Base-by-base conservation (phyloP, 345 rosid species). In the Aegle marmelos region DNA sequence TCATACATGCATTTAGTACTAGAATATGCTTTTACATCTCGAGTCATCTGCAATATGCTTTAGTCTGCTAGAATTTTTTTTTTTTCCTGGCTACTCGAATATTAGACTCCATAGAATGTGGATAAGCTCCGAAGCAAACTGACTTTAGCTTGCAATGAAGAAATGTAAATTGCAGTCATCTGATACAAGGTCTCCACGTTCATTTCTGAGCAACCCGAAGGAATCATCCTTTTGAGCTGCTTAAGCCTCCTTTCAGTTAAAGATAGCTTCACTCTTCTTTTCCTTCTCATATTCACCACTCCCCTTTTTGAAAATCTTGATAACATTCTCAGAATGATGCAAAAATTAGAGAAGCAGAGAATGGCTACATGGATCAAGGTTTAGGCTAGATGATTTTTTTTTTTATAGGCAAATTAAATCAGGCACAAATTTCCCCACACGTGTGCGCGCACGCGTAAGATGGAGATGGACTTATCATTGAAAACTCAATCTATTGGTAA, bases 41-140 rank as follows among this genome's bases (percentile, higher is more conserved):
- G 13, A 45, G 13, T 45, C 16, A 45, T 45, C 50, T 45, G 50
- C 50, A 13, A 13, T 45, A 45, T 45, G 2, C 16, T 45, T 45
- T 11, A 3, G 5, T 45, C 50, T 45, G 50, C 17, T 45, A 4
- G 16, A 0, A 2, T 3, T 10, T 45, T 45, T 13, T 45, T 39
- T 9, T 41, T 45, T 45, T 41, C 2, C 2, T 37, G 10, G 45
- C 13, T 13, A 11, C 17, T 45, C 50, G 50, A 45, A 45, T 28
- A 28, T 31, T 73, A 81, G 39, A 77, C 72, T 9, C 81, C 81
- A 68, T 68, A 81, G 36, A 68, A 56, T 17, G 39, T 27, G 41
- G 78, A 77, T 68, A 77, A 70, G 25, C 54, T 74, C 68, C 22
- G 72, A 30, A 82, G 84, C 70, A 82, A 64, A 69, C 63, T 70